Percentiles rank a stretch among this genome's conserved stretches.
These are phyloP conservation scores for Didymella pomorum DNA, from an alignment of 2,329 filamentous ascomycete species.

Conservation along the genomic window DNA sequence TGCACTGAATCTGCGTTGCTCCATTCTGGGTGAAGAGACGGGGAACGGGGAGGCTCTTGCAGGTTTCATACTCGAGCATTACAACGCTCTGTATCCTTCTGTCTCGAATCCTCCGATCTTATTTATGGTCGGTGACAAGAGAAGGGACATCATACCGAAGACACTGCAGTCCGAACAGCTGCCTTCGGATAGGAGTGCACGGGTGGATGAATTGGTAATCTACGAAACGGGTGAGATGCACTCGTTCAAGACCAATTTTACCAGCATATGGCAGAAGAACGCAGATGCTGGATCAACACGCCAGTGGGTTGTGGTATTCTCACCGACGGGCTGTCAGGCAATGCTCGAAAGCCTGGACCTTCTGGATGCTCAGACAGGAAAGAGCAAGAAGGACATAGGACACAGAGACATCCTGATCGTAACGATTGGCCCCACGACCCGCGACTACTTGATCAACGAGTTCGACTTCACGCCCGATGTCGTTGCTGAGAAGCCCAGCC, in stretches of 20 bases:
- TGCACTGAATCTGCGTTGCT: conserved; percentile 59
- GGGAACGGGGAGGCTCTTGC: conserved; percentile 86
- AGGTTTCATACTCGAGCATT: conserved; percentile 79
- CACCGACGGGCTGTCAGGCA: conserved; percentile 67
- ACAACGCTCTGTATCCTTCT: conserved; percentile 58
- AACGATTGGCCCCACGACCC: conserved; percentile 93
- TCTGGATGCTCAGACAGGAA: conserved; percentile 53
- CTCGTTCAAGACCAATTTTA: conserved; percentile 76
- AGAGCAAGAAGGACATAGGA: conserved; percentile 30
- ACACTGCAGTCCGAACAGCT: conserved; percentile 71
- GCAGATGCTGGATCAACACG: conserved; percentile 38
- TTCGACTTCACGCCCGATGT: conserved; percentile 77
- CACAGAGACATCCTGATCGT: conserved; percentile 69
- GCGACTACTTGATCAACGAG: conserved; percentile 71
- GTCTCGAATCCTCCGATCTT: conserved; percentile 69
- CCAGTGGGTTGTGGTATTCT: conserved; percentile 80
- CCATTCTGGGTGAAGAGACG: conserved; percentile 79
- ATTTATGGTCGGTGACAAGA: conserved; percentile 89
- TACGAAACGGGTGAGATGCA: conserved; percentile 87
- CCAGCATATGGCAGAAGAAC: conserved; percentile 58
- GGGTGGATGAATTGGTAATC: conserved; percentile 80
- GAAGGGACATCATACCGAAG: conserved; percentile 87
- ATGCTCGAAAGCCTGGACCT: conserved; percentile 64
- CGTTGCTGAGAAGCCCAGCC: conserved; percentile 83
- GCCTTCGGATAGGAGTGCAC: conserved; percentile 61